Base-by-base conservation (phyloP, 176 grass and related monocot species). In the Avena eriantha region DNA sequence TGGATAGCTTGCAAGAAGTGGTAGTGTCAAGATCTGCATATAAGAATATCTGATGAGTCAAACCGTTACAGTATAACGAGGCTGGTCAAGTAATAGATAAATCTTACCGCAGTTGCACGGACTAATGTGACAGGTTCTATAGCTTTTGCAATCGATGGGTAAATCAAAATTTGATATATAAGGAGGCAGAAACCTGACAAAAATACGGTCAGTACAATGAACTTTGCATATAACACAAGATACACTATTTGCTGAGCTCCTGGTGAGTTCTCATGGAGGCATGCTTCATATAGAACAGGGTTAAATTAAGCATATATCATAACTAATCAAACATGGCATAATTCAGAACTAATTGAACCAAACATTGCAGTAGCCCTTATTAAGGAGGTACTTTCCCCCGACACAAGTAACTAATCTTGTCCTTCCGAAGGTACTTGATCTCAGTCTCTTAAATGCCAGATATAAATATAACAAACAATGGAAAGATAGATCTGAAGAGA, bases 161-260 rank as follows among this genome's bases (percentile, higher is more conserved):
- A 98, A 67, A 98, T 51, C 77, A 96, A 61, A 66, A 98, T 65
- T 86, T 98, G 96, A 60, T 88, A 98, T 71, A 92, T 33, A 61
- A 98, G 75, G 57, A 98, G 89, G 66, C 83, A 69, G 54, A 86
- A 16, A 64, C 96, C 96, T 95, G 84, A 34, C 23, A 79, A 89
- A 69, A 47, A 41, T 7, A 66, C 10, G 61, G 74, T 86, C 45
- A 82, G 83, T 80, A 89, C 72, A 80, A 31, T 73, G 36, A 84
- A 74, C 33, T 74, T 54, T 89, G 31, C 74, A 22, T 47, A 15
- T 21, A 67, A 68, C 50, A 65, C 24, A 85, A 80, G 15, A 74
- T 33, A 73, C 54, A 71, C 22, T 33, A 66, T 19, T 79, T 48
- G 36, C 17, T 33, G 43, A 72, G 71, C 33, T 78, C 18, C 73